Base-by-base conservation (phyloP, 495 filamentous ascomycete genomes). In the Talaromyces ruber region DNA sequence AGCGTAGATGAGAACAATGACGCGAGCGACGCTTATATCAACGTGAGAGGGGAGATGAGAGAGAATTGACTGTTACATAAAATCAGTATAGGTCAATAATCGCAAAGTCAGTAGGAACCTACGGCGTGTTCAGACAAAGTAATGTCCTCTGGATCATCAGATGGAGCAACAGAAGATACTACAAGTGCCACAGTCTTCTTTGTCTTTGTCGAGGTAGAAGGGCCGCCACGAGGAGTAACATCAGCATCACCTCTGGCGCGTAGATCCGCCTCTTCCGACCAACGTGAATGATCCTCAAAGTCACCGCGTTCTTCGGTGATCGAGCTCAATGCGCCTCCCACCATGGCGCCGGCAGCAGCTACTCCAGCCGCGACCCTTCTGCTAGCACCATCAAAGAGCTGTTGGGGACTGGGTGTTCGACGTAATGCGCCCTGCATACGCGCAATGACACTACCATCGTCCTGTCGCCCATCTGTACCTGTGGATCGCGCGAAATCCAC, bases 1-100 rank as follows among this genome's bases (percentile, higher is more conserved):
- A 12, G 90, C 85, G 69, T 96, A 95, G 70, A 97, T 95, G 61
- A 97, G 81, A 57, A 96, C 79, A 64, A 96, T 94, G 32, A 96
- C 79, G 65, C 88, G 86, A 52, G 84, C 82, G 26, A 79, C 85
- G 53, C 84, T 82, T 62, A 82, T 76, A 65, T 94, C 84, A 58
- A 85, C 83, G 56, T 89, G 84, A 64, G 84, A 80, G 11, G 90
- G 90, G 58, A 97, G 86, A 71, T 96, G 90, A 16, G 90, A 94
- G 30, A 97, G 83, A 65, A 97, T 88, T 26, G 92, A 94, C 91
- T 97, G 65, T 8, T 9, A 24, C 1, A 37, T 28, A 63, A 26
- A 43, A 60, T 53, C 32, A 11, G 30, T 32, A 21, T 61, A 61
- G 30, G 62, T 24, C 25, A 47, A 59, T 25, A 54, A 21, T 7